phyloP scores from a whole-genome alignment of 2,329 filamentous ascomycete genomes.

The Thermochaetoides dissita region DNA sequence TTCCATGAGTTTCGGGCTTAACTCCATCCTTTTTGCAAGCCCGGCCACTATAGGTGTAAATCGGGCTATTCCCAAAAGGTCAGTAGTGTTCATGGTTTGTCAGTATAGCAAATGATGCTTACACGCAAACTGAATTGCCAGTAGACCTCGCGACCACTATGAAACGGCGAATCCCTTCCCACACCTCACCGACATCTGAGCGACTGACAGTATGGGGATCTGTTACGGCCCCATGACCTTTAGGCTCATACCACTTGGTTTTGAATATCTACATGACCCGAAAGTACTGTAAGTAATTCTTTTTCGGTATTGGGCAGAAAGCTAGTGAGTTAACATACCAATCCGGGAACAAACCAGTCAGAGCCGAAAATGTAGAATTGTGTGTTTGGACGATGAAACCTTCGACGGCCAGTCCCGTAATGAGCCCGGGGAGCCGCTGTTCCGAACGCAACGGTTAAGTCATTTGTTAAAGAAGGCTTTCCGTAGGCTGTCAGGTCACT shows the following conservation, averaged over 20 bases:
- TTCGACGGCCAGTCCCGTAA: background rate
- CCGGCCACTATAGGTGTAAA: conserved; percentile 39
- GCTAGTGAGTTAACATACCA: conserved; percentile 19
- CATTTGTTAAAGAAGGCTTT: background rate
- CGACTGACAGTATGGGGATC: background rate
- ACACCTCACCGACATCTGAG: conserved; percentile 25
- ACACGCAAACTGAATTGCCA: conserved; percentile 44
- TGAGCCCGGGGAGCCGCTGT: background rate
- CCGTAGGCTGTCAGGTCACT: too few species aligned
- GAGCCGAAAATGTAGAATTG: conserved; percentile 28
- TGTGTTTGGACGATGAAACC: conserved; percentile 10
- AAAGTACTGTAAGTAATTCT: background rate
- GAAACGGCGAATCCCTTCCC: conserved; percentile 38
- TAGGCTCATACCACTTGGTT: conserved; percentile 39
- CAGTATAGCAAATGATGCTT: conserved; percentile 18
- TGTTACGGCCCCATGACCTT: conserved; percentile 19
- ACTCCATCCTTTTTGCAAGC: conserved; percentile 40
- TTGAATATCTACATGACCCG: conserved; percentile 34
- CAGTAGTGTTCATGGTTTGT: background rate
- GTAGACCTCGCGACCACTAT: conserved; percentile 37
- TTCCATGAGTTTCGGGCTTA: conserved; percentile 38
- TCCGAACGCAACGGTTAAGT: background rate
- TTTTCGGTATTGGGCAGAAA: background rate
- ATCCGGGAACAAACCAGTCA: conserved; percentile 26
- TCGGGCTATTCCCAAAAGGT: conserved; percentile 27